Base-by-base conservation (phyloP, 139 green algal genomes). In the Yamagishiella unicocca region DNA sequence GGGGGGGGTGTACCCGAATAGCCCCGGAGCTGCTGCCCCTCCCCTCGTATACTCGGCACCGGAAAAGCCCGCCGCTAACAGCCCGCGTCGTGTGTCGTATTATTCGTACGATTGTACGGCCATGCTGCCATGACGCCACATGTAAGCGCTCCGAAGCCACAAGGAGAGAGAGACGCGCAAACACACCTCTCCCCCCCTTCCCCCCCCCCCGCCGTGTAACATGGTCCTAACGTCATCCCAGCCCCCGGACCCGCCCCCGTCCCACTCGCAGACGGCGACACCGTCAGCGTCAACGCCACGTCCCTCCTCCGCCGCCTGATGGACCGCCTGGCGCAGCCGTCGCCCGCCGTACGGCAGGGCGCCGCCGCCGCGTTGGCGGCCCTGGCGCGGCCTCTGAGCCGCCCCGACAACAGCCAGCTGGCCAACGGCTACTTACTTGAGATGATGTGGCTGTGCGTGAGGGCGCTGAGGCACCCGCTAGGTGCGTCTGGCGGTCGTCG, bases 321-420 rank as follows among this genome's bases (percentile, higher is more conserved):
- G 46, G 82, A 87, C 67, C 67, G 67, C 19, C 82, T 87, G 67
- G 45, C 50, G 35, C 82, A 87, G 33, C 82, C 82, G 22, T 17
- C 37, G 5, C 82, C 82, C 7, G 37, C 33, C 22, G 43, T 58
- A 67, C 82, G 82, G 40, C 80, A 77, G 62, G 80, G 80, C 43
- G 80, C 80, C 29, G 80, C 80, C 37, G 42, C 66, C 25, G 80
- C 80, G 22, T 31, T 78, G 64, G 80, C 80, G 43, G 80, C 80
- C 7, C 45, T 86, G 80, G 80, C 80, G 5, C 80, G 80, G 62
- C 80, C 80, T n/a, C 45, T 86, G 80, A 40, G 33, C 53, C 53
- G 62, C 7, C 43, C 62, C 27, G 75, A 46, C 75, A 24, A 19
- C 75, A 21, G 1, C 22, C 40, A 33, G 40, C 64, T 86, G 80